A percentile compares a stretch with the other conserved stretches of the same genome.
phyloP scores from a whole-genome alignment of 2,329 filamentous ascomycete genomes.

The Phoma sp. region DNA sequence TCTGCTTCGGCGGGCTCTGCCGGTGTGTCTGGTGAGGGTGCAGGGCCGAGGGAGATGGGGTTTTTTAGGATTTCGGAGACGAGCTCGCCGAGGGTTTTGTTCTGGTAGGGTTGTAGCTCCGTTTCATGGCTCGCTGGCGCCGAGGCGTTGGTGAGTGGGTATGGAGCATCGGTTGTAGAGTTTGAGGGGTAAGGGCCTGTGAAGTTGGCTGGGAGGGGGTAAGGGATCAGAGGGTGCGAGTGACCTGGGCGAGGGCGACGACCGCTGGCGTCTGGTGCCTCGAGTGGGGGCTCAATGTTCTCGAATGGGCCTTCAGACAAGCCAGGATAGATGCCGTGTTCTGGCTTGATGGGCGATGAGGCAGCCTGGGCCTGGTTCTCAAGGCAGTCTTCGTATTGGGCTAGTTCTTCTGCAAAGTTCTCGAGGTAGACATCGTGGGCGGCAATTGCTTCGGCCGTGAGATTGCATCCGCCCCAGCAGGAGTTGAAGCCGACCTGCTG shows the following conservation, averaged over 20 bases:
- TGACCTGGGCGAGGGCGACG: conserved; percentile 3
- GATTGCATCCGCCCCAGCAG: conserved; percentile 10
- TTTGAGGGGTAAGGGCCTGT: conserved; percentile 1
- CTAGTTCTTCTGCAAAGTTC: conserved; percentile 1
- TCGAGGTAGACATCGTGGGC: conserved; percentile 3
- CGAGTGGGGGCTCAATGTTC: not conserved
- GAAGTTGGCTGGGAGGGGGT: not conserved
- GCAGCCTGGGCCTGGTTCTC: not conserved
- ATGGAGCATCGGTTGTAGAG: not conserved
- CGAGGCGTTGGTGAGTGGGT: not conserved
- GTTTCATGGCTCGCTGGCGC: not conserved
- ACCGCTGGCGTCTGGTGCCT: conserved; percentile 3
- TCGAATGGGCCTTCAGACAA: not conserved
- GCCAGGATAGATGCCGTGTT: not conserved
- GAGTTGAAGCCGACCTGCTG: conserved; percentile 10
- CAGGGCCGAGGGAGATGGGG: not conserved
- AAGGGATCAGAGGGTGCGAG: conserved; percentile 6
- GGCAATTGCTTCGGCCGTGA: conserved; percentile 4
- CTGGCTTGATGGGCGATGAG: not conserved
- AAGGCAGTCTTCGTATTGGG: not conserved
- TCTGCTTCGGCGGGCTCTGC: not conserved
- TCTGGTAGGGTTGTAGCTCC: conserved; percentile 6
- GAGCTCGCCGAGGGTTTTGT: conserved; percentile 13
- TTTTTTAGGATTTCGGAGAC: not conserved
- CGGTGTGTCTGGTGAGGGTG: not conserved